These are phyloP conservation scores for Botryotinia calthae DNA, from an alignment of 2,329 filamentous ascomycete genomes.

Conservation along the genomic window DNA sequence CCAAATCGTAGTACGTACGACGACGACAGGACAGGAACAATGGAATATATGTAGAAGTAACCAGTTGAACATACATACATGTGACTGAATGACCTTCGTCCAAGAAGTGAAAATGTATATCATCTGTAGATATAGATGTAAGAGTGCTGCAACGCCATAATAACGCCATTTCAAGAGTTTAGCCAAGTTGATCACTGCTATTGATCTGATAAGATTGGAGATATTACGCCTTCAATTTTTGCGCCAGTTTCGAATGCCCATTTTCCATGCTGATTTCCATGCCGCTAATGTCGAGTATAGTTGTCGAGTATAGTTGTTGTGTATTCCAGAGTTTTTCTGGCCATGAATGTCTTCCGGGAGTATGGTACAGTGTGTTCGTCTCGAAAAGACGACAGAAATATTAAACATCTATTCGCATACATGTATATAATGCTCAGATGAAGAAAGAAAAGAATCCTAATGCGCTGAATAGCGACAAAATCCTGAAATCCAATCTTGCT, in stretches of 20 bases:
- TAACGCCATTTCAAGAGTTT: neutral
- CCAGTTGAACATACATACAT: neutral
- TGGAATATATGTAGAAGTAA: neutral
- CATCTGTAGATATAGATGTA: neutral
- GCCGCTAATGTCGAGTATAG: neutral
- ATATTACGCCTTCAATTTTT: neutral
- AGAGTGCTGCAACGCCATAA: neutral
- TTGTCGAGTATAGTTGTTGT: neutral
- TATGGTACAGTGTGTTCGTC: neutral
- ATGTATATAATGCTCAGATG: neutral
- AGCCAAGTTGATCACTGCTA: neutral
- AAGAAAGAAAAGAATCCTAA: constrained; percentile 4
- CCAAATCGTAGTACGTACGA: neutral
- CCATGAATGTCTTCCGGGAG: neutral
- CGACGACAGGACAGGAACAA: neutral
- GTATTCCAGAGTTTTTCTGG: neutral
- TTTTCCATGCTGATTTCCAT: neutral
- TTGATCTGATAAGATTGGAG: neutral
- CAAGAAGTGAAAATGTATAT: neutral
- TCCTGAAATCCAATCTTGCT: neutral
- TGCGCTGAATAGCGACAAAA: constrained; percentile 10
- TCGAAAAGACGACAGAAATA: neutral
- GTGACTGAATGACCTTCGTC: neutral
- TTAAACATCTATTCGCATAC: neutral
- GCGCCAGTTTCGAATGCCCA: neutral